Conservation (phyloP, 352 stramenopile genomes). For the Plasmopara viticola region DNA sequence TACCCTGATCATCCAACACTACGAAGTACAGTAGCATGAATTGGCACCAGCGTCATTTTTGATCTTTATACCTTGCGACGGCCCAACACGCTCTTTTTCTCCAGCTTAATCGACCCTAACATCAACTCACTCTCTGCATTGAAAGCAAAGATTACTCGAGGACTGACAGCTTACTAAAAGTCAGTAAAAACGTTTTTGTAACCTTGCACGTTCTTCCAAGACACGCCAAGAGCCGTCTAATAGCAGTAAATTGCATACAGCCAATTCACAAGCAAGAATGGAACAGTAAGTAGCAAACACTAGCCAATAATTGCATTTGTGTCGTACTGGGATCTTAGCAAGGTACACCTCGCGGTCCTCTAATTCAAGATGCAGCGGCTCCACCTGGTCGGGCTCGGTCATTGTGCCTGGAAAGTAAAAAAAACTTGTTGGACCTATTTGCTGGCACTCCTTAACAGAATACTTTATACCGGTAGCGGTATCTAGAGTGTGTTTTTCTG, state of each 20-base stretch:
- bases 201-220: conserved; percentile 85
- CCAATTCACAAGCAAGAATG: conserved; percentile 1
- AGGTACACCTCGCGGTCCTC: conserved; percentile 85
- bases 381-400: conserved; percentile 85
- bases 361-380: conserved; percentile 83
- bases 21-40: not conserved
- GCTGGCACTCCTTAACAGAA: too few species aligned
- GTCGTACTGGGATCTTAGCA: conserved; percentile 73
- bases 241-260: conserved; percentile 6
- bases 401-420: conserved; percentile 24
- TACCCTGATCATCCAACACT: conserved; percentile 32
- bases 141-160: not conserved
- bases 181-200: not conserved
- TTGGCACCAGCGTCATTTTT: not conserved
- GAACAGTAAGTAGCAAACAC: not conserved
- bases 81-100: conserved; percentile 62
- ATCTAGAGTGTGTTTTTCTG: too few species aligned
- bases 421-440: not conserved
- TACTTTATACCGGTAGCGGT: too few species aligned
- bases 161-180: not conserved
- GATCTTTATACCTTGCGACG: conserved; percentile 51
- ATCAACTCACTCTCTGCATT: conserved; percentile 73
- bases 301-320: not conserved
- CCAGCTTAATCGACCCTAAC: conserved; percentile 78
- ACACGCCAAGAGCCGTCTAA: conserved; percentile 59